phyloP scores from a whole-genome alignment of 2,329 filamentous ascomycete genomes.

The Dissoconium aciculare region DNA sequence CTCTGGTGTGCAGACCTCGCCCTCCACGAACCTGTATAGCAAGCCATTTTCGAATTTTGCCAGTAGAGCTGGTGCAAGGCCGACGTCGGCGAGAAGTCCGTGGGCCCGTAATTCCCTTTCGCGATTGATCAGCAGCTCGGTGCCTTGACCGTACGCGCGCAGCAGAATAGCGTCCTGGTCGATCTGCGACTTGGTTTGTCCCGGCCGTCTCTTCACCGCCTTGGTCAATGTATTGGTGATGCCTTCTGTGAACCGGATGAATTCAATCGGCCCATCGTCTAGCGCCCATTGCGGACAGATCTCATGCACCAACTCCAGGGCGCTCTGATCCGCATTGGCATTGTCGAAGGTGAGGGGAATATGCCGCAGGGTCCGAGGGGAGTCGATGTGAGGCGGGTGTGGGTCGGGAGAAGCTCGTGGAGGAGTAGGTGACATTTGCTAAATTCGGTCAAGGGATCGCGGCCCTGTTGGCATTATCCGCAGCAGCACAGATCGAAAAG shows the following conservation, averaged over 20 bases:
- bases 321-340: conserved; percentile 62
- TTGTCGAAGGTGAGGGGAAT: conserved; percentile 69
- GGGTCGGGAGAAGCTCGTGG: conserved; percentile 12
- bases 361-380: conserved; percentile 27
- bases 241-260: conserved; percentile 87
- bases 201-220: conserved; percentile 53
- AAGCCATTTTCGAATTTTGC: conserved; percentile 93
- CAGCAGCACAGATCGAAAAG: no score
- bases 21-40: conserved; percentile 80
- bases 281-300: conserved; percentile 72
- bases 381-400: conserved; percentile 18
- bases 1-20: conserved; percentile 61
- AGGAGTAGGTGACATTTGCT: conserved; percentile 11
- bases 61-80: conserved; percentile 72
- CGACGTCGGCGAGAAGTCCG: conserved; percentile 67
- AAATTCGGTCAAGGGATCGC: no score
- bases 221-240: conserved; percentile 92
- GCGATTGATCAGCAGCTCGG: conserved; percentile 88
- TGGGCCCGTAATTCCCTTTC: conserved; percentile 56
- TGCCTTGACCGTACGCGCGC: conserved; percentile 86
- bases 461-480: no score
- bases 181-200: conserved; percentile 58
- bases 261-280: conserved; percentile 59
- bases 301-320: conserved; percentile 61
- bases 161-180: conserved; percentile 78